Base-by-base conservation (phyloP, 2,329 filamentous ascomycete species). In the Botrytis deweyae region DNA sequence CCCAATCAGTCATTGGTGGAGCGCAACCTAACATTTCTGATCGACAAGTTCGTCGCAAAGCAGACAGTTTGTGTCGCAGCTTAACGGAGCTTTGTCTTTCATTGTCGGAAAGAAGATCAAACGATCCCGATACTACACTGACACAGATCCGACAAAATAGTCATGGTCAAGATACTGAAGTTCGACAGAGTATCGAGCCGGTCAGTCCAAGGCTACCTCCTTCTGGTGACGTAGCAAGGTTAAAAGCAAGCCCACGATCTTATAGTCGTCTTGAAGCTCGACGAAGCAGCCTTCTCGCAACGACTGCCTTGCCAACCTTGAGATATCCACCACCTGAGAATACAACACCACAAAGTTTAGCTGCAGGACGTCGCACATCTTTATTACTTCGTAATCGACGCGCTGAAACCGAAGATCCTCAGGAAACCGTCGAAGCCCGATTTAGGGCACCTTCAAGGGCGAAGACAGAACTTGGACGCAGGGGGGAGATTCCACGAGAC, bases 41-140 rank as follows among this genome's bases (percentile, higher is more conserved):
- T 81, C 90, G 96, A 69, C 93, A 97, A 81, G 86, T 97, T 25
- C 90, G 94, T 67, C 90, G 95, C 76, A 98, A 97, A 82, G 93
- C 94, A 42, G 95, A 99, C 81, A 94, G 92, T 80, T 90, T 99
- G 81, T 98, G 96, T 81, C 92, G 95, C 72, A 96, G 93, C 80
- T 84, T 99, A 77, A 98, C 95, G 0, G 96, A 99, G 82, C 86
- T 99, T 10, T 97, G 94, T 80, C 88, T 99, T 73, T 93, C 94
- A 0, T 85, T 99, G 72, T 90, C 91, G 44, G 92, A 93, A 76
- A 88, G 89, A 59, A 62, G 71, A 69, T 36, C 38, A 44, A 58
- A 62, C 18, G 78, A 81, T 72, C 76, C 72, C 61, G 80, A 81
- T 16, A 75, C 76, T 52, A 68, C 42, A 10, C 55, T 67, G 14